Evolutionary conservation across 2,329 filamentous ascomycete species (phyloP).

Genomic region (Beauveria australis): DNA sequence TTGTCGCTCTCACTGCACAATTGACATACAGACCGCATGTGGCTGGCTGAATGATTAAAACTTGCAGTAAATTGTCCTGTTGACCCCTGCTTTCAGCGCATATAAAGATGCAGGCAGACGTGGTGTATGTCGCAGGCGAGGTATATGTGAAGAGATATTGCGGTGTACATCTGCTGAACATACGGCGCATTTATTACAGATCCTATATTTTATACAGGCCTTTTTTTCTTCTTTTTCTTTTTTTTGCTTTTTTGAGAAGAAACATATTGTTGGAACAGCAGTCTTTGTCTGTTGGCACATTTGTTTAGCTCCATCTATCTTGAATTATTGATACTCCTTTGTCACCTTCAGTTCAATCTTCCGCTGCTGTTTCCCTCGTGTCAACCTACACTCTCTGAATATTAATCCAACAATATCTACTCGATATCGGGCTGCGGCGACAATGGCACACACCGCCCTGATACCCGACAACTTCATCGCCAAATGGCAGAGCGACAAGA

Average conservation of each 20-base stretch:
- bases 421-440: no score
- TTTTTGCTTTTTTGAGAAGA: no score
- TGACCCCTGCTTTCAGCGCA: background rate
- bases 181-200: background rate
- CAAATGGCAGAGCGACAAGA: background rate
- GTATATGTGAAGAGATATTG: background rate
- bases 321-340: no score
- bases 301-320: no score
- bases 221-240: no score
- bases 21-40: background rate
- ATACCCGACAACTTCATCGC: background rate
- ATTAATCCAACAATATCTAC: no score
- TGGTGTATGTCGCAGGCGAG: background rate
- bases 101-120: background rate
- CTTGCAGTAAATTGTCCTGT: background rate
- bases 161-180: background rate
- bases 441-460: background rate
- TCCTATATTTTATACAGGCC: no score
- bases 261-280: no score
- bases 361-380: background rate
- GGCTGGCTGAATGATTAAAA: background rate
- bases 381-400: background rate
- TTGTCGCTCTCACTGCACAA: background rate
- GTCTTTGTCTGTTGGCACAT: no score
- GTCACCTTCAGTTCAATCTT: background rate